Evolutionary conservation across 1,139 yeast species (phyloP), one percentile per base, ranked within the genome.

Genomic region (Blastobotrys persicus): DNA sequence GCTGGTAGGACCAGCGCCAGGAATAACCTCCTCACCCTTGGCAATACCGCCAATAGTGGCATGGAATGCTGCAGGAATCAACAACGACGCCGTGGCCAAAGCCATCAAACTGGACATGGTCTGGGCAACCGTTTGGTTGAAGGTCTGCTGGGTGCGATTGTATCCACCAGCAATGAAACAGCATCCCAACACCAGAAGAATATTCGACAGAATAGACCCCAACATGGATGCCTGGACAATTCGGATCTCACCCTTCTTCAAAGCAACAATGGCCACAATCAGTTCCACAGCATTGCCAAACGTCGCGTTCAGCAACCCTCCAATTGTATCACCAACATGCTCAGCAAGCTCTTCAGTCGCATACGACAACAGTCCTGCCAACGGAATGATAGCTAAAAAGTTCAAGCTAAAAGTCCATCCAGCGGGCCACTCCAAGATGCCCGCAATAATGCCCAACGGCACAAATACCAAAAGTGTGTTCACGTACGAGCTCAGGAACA

Each of bases 171-270:
- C 92, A 31, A 92, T 71, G 65, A 92, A 94, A 64, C 98, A 89
- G 68, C 95, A 85, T n/a, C 98, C 98, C 54, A 92, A 76, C 4
- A 92, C 98, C 53, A 94, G 76, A 54, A 92, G 73, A 61, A 89
- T 72, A 68, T 92, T 92, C 46, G 96, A 87, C 51, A 92, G 75
- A 55, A 92, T 86, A 49, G 95, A 86, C 31, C 98, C 98, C 53
- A 92, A 77, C 98, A 92, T 92, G 31, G 95, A 85, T 2, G 98
- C 96, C 69, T 92, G 79, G 39, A 94, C 98, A 62, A 92, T 91
- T 58, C 96, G 78, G 47, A 92, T 81, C 69, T 92, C 96, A 59
- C 89, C 88, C 41, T 86, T 85, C 58, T 72, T 75, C 62, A 94
- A 75, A 1, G 98, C 98, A 60, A 92, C 88, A 31, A 92, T 74